Evolutionary conservation across 768 basidiomycete genomes (phyloP).

Genomic region (Glaciozyma antarctica): DNA sequence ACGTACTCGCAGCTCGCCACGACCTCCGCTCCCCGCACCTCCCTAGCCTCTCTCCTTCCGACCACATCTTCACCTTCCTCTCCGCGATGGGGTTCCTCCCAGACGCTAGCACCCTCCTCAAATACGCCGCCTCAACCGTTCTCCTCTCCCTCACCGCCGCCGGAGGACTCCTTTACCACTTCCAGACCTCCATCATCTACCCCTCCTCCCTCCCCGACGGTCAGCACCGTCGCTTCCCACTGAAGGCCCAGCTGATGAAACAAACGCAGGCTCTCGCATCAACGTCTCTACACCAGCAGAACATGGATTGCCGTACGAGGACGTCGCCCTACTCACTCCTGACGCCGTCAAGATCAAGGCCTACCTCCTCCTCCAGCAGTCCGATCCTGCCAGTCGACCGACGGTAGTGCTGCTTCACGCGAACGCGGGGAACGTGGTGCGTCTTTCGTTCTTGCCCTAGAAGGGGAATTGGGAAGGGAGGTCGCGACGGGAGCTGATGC

Average conservation of each 20-base stretch:
- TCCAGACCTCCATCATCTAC: conserved; percentile 82
- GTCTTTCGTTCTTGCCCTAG: conserved; percentile 6
- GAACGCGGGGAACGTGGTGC: conserved; percentile 45
- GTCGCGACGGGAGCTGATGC: not conserved
- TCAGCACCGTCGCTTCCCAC: not conserved
- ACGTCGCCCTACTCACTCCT: conserved; percentile 59
- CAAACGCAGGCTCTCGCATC: conserved; percentile 57
- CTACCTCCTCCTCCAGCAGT: conserved; percentile 59
- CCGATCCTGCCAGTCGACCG: conserved; percentile 46
- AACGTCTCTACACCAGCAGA: conserved; percentile 64
- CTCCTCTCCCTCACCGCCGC: not conserved
- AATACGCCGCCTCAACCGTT: not conserved
- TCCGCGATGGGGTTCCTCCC: too few relatives aligned
- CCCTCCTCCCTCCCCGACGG: conserved; percentile 60
- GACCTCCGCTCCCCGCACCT: too few relatives aligned
- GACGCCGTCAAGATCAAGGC: conserved; percentile 65
- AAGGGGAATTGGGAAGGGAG: not conserved
- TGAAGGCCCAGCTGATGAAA: not conserved
- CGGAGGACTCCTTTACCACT: conserved; percentile 63
- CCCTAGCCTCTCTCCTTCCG: too few relatives aligned
- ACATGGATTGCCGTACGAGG: conserved; percentile 60
- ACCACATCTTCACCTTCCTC: too few relatives aligned
- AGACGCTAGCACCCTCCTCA: not conserved
- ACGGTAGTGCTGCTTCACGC: conserved; percentile 89
- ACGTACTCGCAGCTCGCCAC: too few relatives aligned